Evolutionary conservation across 2,329 filamentous ascomycete species (phyloP).

Genomic region (Trichoderma aggressivum): DNA sequence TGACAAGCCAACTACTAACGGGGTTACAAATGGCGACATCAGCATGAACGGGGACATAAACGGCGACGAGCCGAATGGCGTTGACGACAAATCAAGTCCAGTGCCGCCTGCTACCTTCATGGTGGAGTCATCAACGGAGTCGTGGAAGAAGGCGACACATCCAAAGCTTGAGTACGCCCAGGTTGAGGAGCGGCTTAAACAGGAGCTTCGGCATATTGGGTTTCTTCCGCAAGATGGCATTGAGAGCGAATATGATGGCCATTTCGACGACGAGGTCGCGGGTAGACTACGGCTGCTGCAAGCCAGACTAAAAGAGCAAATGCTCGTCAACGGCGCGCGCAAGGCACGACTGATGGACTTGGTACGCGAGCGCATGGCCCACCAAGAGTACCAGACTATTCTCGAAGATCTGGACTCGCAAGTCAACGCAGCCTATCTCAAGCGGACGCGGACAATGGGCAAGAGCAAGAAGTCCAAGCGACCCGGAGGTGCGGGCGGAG

Average conservation of each 20-base stretch:
- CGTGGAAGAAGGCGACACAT: constrained; percentile 74
- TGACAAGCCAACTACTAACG: constrained; percentile 53
- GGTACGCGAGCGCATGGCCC: constrained; percentile 87
- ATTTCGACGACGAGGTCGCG: constrained; percentile 91
- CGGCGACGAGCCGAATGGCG: constrained; percentile 34
- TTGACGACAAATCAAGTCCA: constrained; percentile 37
- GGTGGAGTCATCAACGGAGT: constrained; percentile 69
- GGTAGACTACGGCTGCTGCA: constrained; percentile 85
- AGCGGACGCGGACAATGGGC: constrained; percentile 89
- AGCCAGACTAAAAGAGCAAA: constrained; percentile 74
- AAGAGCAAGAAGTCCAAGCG: constrained; percentile 90
- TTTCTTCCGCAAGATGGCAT: constrained; percentile 67
- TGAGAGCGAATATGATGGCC: constrained; percentile 76
- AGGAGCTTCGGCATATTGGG: constrained; percentile 86
- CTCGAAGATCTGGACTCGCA: constrained; percentile 94
- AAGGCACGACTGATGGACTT: constrained; percentile 84
- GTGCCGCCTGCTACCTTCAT: constrained; percentile 73
- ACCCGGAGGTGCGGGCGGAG: constrained; percentile 70
- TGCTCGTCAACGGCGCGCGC: constrained; percentile 83
- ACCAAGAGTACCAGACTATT: constrained; percentile 96
- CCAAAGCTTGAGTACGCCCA: constrained; percentile 78
- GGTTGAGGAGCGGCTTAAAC: constrained; percentile 86
- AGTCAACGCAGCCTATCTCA: constrained; percentile 91
- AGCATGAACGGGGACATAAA: constrained; percentile 49
- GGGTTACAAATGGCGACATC: constrained; percentile 52